Percentiles rank a stretch among this genome's conserved stretches.
Evolutionary conservation across 2,329 filamentous ascomycete genomes (phyloP).

Genomic region (Colletotrichum scovillei): DNA sequence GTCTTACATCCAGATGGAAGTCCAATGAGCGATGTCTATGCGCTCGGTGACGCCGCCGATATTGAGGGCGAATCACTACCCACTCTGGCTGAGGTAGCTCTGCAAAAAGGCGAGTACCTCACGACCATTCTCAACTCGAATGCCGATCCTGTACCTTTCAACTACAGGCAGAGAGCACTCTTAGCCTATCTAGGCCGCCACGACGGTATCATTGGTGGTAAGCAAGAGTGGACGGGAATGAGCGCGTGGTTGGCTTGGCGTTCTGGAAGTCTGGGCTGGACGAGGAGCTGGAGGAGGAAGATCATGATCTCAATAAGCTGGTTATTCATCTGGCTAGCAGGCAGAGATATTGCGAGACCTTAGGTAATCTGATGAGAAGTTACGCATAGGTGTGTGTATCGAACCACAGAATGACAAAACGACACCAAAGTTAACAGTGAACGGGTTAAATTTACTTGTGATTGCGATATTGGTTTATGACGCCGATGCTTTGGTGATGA

Average conservation of each 20-base stretch:
- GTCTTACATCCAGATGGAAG: constrained; percentile 23
- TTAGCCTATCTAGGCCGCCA: constrained; percentile 23
- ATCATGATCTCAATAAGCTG: constrained; percentile 27
- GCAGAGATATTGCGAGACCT: constrained; percentile 23
- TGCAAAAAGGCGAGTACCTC: constrained; percentile 31
- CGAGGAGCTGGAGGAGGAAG: constrained; percentile 30
- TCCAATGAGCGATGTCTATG: constrained; percentile 15
- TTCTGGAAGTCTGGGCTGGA: constrained; percentile 23
- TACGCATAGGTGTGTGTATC: too few relatives aligned
- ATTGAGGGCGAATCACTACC: constrained; percentile 24
- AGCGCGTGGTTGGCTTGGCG: constrained; percentile 32
- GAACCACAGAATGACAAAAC: not conserved
- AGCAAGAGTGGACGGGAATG: constrained; percentile 19
- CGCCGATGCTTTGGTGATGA: too few relatives aligned
- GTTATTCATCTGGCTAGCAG: constrained; percentile 21
- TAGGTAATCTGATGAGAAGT: not conserved
- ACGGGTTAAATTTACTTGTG: too few relatives aligned
- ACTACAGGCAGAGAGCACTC: constrained; percentile 18
- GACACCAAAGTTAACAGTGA: not conserved
- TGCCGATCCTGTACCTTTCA: not conserved
- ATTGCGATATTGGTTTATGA: too few relatives aligned
- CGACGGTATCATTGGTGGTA: constrained; percentile 28
- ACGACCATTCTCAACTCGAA: not conserved
- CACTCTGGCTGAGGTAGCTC: constrained; percentile 22
- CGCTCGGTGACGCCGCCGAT: constrained; percentile 19